phyloP scores from a whole-genome alignment of 2,329 filamentous ascomycete genomes.

The Colletotrichum lentis region DNA sequence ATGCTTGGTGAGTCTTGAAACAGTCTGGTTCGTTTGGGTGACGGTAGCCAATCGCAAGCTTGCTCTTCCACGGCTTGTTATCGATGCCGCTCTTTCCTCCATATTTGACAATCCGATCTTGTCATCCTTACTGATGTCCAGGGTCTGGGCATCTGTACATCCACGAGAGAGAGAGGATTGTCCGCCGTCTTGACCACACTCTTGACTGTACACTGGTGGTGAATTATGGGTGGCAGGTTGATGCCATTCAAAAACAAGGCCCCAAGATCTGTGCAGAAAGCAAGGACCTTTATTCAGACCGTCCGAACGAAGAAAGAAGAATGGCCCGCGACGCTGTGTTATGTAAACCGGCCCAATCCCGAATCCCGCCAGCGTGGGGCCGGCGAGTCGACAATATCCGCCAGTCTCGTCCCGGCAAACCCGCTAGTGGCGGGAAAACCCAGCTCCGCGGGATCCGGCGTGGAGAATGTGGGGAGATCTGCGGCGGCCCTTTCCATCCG shows the following conservation, averaged over 20 bases:
- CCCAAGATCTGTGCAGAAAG: not conserved
- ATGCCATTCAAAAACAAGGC: not conserved
- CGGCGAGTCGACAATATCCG: conserved; percentile 1
- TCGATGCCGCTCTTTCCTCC: too few relatives aligned
- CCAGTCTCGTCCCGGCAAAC: conserved; percentile 29
- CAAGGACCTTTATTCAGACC: not conserved
- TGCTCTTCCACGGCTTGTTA: too few relatives aligned
- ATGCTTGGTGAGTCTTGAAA: too few relatives aligned
- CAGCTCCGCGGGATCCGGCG: conserved; percentile 3
- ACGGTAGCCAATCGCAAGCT: too few relatives aligned
- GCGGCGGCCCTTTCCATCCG: conserved; percentile 7
- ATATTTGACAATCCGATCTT: too few relatives aligned
- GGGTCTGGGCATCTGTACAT: too few relatives aligned
- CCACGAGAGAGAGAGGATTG: too few relatives aligned
- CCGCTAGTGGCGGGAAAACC: conserved; percentile 32
- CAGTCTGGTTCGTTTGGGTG: too few relatives aligned
- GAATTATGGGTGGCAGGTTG: too few relatives aligned
- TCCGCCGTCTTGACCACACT: too few relatives aligned
- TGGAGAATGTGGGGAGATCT: conserved; percentile 32
- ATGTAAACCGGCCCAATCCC: conserved; percentile 12
- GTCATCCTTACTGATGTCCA: too few relatives aligned
- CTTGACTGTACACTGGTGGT: too few relatives aligned
- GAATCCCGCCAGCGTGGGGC: conserved; percentile 26
- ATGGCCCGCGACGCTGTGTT: not conserved
- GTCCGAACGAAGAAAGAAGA: not conserved